These are phyloP conservation scores for Aspergillus nanangensis DNA, from an alignment of 495 filamentous ascomycete genomes.

Conservation along the genomic window DNA sequence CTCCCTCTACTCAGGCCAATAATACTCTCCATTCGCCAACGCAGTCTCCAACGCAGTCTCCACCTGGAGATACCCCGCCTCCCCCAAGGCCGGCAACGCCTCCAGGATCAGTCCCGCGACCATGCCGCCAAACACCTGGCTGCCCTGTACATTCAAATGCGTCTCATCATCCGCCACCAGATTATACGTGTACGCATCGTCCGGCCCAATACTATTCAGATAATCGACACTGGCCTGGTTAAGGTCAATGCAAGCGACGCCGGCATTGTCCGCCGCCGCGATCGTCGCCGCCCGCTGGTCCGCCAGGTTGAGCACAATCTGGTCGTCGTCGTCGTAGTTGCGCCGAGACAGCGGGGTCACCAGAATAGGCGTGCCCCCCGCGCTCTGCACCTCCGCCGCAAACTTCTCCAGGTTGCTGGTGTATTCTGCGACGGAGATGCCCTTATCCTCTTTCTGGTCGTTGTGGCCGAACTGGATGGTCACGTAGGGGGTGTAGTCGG, in stretches of 20 bases:
- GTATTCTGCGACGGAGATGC: constrained; percentile 37
- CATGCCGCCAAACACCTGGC: constrained; percentile 43
- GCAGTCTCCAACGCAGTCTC: constrained; percentile 23
- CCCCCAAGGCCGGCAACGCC: constrained; percentile 14
- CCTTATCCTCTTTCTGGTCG: constrained; percentile 41
- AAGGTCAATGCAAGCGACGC: constrained; percentile 33
- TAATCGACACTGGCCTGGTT: constrained; percentile 39
- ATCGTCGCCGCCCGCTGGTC: constrained; percentile 34
- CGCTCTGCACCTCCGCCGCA: constrained; percentile 27
- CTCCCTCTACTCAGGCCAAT: constrained; percentile 9
- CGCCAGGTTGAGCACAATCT: constrained; percentile 33
- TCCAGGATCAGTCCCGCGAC: constrained; percentile 34
- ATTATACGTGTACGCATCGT: constrained; percentile 35
- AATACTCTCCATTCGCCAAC: constrained; percentile 27
- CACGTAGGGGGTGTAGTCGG: constrained; percentile 34
- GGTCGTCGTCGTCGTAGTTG: constrained; percentile 28
- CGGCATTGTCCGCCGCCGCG: constrained; percentile 24
- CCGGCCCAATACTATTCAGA: constrained; percentile 39
- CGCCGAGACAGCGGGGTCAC: constrained; percentile 40
- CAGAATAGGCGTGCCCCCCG: constrained; percentile 37
- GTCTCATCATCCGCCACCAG: constrained; percentile 34
- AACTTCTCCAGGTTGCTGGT: constrained; percentile 36
- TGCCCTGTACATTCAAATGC: constrained; percentile 40
- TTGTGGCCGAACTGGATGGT: constrained; percentile 55
- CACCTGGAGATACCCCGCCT: constrained; percentile 17